Base-by-base conservation (phyloP, 805 yeast genomes). In the Pichia manshurica region DNA sequence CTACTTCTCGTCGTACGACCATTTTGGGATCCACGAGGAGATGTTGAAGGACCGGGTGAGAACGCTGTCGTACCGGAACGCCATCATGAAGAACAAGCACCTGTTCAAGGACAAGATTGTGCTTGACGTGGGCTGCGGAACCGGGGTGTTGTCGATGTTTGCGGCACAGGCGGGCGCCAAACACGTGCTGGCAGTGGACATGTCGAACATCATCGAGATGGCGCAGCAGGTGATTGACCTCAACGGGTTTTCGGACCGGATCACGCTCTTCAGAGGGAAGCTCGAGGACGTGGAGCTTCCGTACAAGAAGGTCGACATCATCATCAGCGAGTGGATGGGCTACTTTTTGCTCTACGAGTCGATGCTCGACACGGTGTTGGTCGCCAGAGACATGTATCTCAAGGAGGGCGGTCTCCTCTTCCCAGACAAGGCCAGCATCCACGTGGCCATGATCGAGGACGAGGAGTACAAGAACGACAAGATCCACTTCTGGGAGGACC, bases 301-400 rank as follows among this genome's bases (percentile, higher is more conserved):
- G 35, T 90, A 76, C 55, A 81, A 81, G 47, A 73, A 85, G 63
- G 99, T 93, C 47, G 99, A 93, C 65, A 91, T 93, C 58, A 93
- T 93, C 56, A 82, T 93, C 51, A 82, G 93, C 54, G 99, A 93
- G 68, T 93, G 99, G 99, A 93, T 93, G 99, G 99, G 99, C 16
- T 93, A 93, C 68, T 93, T 93, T 62, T 69, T 95, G 57, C 74
- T 95, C 48, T 93, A 91, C 65, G 99, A 93, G 74, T 87, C 96
- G 52, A 93, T 93, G 99, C 77, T 93, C 65, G 98, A 93, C 68
- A 88, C 98, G 23, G 99, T 93, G 23, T 72, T 93, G 56, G 79
- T 79, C 57, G 99, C 99, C 32, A 80, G 99, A 69, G 99, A 93
- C 69, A 81, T 77, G 64, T 95, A 89, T 67, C 72, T 87, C 48